Evolutionary conservation across 169 alveolate species (phyloP).

Genomic region (Besnoitia besnoiti): DNA sequence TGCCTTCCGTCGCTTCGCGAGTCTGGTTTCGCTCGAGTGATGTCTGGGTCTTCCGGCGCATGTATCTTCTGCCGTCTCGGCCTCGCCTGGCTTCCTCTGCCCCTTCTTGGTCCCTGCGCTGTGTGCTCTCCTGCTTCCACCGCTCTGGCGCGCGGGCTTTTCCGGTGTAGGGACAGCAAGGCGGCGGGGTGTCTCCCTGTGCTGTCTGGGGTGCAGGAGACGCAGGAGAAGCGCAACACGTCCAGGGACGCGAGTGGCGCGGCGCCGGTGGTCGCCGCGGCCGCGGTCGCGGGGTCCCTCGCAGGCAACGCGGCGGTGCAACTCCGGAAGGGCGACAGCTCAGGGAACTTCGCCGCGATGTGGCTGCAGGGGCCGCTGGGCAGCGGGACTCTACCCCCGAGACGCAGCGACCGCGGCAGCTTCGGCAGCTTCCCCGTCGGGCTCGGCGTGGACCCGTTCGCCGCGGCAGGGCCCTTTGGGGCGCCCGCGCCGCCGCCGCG

Average conservation of each 20-base stretch:
- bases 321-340: conserved; percentile 22
- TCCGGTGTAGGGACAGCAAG: too few species aligned
- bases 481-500: too few species aligned
- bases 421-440: neutral
- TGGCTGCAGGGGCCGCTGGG: neutral
- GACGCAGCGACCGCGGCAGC: neutral
- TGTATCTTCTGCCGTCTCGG: neutral
- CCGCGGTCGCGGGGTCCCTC: conserved; percentile 32
- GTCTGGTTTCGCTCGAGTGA: neutral
- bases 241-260: neutral
- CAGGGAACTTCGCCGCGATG: neutral
- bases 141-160: neutral
- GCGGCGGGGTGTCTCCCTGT: too few species aligned
- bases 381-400: neutral
- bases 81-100: neutral
- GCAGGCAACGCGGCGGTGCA: conserved; percentile 44
- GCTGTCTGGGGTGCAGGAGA: neutral
- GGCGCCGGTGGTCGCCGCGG: conserved; percentile 24
- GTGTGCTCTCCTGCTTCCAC: too few species aligned
- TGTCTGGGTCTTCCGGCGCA: neutral
- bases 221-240: neutral
- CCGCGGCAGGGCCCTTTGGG: too few species aligned
- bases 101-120: too few species aligned
- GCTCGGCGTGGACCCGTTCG: neutral
- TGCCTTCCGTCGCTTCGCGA: neutral